Evolutionary conservation across 345 rosid genomes (phyloP).

Genomic region (Linum lewisii): DNA sequence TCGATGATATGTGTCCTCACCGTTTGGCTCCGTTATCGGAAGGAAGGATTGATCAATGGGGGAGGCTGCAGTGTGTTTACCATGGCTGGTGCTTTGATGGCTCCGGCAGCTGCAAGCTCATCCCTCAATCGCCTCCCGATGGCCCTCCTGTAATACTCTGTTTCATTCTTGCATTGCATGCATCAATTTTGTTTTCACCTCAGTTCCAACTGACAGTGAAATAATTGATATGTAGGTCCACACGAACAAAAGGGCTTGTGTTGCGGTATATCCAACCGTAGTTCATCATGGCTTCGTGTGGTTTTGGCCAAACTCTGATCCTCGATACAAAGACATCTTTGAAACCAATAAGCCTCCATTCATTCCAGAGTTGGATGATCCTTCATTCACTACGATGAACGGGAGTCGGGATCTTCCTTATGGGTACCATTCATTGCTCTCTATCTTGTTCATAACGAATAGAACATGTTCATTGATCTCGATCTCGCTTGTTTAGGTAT

Average conservation of each 20-base stretch:
- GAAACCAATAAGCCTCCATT: not conserved
- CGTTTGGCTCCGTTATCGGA: no score
- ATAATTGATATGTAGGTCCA: not conserved
- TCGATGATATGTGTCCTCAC: no score
- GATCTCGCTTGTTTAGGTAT: not conserved
- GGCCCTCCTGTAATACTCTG: not conserved
- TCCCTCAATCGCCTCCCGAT: not conserved
- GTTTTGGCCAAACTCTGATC: constrained; percentile 1
- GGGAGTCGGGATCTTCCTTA: not conserved
- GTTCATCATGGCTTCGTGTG: not conserved
- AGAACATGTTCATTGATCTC: no score
- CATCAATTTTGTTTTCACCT: no score
- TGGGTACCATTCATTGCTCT: not conserved
- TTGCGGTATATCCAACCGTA: not conserved
- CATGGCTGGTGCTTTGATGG: no score
- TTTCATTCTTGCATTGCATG: not conserved
- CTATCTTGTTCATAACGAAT: no score
- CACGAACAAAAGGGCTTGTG: not conserved
- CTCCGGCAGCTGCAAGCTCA: no score
- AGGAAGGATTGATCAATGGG: no score
- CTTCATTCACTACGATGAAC: not conserved
- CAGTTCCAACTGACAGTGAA: not conserved
- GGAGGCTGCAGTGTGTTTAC: no score
- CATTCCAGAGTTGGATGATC: not conserved
- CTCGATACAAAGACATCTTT: not conserved